phyloP scores from a whole-genome alignment of 257 asterid genomes.

The Verbena officinalis region DNA sequence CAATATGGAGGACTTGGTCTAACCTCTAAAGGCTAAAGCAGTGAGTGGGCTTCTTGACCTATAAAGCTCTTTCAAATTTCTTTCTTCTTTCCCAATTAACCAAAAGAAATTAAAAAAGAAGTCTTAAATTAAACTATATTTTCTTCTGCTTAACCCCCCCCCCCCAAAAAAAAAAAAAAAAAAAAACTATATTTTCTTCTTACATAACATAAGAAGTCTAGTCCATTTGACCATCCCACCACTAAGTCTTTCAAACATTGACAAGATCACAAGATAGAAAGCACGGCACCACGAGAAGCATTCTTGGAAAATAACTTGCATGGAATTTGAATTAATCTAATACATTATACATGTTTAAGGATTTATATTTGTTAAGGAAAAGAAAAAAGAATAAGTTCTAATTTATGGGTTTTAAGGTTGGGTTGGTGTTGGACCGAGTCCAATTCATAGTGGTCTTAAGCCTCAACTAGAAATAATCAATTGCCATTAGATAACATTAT shows the following conservation, averaged over 20 bases:
- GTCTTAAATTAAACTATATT: too few relatives aligned
- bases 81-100: slow-evolving; percentile 1
- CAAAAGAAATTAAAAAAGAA: not conserved
- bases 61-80: slow-evolving; percentile 1
- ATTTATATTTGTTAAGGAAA: not conserved
- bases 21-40: slow-evolving; percentile 7
- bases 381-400: not conserved
- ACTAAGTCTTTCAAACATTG: not conserved
- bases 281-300: not conserved
- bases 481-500: not conserved
- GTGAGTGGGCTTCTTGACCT: slow-evolving; percentile 24
- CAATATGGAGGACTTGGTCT: slow-evolving; percentile 38
- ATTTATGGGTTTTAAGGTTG: not conserved
- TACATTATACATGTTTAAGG: not conserved
- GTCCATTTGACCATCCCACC: slow-evolving; percentile 41
- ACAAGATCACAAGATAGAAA: slow-evolving; percentile 8
- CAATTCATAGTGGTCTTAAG: not conserved
- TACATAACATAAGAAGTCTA: slow-evolving; percentile 8
- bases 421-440: slow-evolving; percentile 22
- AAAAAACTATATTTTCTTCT: not conserved
- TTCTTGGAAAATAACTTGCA: not conserved
- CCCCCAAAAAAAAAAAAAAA: too few relatives aligned
- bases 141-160: too few relatives aligned
- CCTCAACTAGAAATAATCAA: not conserved
- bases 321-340: not conserved